Evolutionary conservation across 345 rosid species (phyloP), one percentile per base, ranked within the genome.

Genomic region (Aegle marmelos): DNA sequence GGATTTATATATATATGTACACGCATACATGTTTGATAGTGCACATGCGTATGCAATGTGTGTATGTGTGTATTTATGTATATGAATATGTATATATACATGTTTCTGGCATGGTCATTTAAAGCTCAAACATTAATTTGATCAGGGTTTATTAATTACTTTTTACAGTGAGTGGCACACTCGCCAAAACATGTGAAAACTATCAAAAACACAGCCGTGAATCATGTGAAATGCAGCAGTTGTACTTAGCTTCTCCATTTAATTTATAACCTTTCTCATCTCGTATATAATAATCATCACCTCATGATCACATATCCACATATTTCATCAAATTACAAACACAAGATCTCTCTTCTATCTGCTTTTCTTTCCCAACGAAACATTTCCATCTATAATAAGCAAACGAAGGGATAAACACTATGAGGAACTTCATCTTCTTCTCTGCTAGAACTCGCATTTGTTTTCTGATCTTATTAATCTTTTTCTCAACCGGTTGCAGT

Each of bases 161-260:
- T 53, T 53, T 17, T 53, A 53, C 22, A 33, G 39, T 28, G 37
- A 33, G 22, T 4, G 78, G 1, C 17, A 0, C 19, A 87, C 87
- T 81, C 50, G 69, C 66, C 73, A 70, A 50, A 70, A 74, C 85
- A 76, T 79, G 88, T 86, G 89, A 82, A 79, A 72, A n/a, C 68
- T 79, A 48, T 83, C 76, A 30, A 86, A 77, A 82, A 79, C 78
- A 54, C 75, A 9, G 90, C 76, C 92, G 82, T 70, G 95, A 83
- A 91, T 92, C 98, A 92, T 88, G 95, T 91, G 98, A 92, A 73
- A 72, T 82, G 67, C 58, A 75, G 83, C 89, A 81, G 88, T 22
- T 6, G 25, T 57, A 21, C 60, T 21, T 57, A 0, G 10, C 60
- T 57, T 57, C 60, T 57, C 8, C 60, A 21, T 57, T 57, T 21